These are phyloP conservation scores for Coemansia sp. DNA, from an alignment of 192 early-diverging fungal genomes.

Conservation along the genomic window DNA sequence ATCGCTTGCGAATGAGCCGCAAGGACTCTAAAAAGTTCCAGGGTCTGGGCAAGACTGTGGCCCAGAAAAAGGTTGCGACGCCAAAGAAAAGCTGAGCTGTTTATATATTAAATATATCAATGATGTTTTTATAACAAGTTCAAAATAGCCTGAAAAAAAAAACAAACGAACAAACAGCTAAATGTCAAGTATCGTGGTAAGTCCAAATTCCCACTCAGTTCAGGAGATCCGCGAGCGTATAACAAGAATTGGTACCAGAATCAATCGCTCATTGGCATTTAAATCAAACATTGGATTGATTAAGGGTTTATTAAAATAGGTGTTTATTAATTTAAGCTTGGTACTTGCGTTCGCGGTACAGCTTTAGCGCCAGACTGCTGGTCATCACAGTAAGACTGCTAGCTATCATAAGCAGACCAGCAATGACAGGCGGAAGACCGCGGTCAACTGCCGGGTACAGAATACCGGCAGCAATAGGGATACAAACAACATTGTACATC, in stretches of 20 bases:
- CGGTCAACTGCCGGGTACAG: constrained; percentile 64
- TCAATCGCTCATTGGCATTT: background rate
- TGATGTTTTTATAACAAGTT: no score
- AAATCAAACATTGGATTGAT: background rate
- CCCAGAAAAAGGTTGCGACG: constrained; percentile 34
- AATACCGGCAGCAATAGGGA: constrained; percentile 88
- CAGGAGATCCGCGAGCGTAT: no score
- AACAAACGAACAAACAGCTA: no score
- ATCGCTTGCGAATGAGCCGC: constrained; percentile 68
- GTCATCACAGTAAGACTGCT: constrained; percentile 82
- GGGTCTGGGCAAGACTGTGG: constrained; percentile 62
- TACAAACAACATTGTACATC: constrained; percentile 81
- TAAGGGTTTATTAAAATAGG: no score
- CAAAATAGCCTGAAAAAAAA: no score
- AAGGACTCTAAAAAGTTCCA: constrained; percentile 70
- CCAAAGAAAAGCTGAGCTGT: constrained; percentile 29
- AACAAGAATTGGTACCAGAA: no score
- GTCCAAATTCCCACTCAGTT: no score
- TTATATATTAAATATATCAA: no score
- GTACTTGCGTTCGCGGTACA: constrained; percentile 53
- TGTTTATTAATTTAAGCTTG: no score
- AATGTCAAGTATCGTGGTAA: no score
- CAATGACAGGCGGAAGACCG: constrained; percentile 72
- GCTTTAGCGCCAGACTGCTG: constrained; percentile 72
- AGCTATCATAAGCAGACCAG: constrained; percentile 87